Evolutionary conservation across 192 early-diverging fungal genomes (phyloP).

Genomic region (Podila epigama): DNA sequence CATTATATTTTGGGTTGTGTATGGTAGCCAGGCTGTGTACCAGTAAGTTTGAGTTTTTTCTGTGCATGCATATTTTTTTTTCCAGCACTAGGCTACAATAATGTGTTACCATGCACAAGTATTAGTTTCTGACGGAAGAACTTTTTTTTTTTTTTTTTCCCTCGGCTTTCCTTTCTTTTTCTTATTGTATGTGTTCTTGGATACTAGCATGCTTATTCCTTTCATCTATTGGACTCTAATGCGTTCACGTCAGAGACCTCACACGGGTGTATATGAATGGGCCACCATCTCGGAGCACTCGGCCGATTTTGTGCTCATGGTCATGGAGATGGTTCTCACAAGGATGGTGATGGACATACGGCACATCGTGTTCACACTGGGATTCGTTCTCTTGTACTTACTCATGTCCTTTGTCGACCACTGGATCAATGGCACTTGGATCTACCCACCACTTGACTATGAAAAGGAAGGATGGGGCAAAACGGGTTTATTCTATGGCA

Average conservation of each 20-base stretch:
- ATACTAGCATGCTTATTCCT: conserved; percentile 9
- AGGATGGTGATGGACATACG: conserved; percentile 10
- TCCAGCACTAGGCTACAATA: neutral
- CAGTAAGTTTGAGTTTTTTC: too few relatives aligned
- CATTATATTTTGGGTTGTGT: conserved; percentile 18
- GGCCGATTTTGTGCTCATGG: conserved; percentile 5
- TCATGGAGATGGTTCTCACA: conserved; percentile 8
- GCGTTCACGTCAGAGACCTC: neutral
- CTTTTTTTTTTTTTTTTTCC: neutral
- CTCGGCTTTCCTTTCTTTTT: neutral
- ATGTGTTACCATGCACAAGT: neutral
- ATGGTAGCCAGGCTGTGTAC: conserved; percentile 7
- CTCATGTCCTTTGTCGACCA: neutral
- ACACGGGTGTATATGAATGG: conserved; percentile 19
- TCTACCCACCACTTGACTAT: conserved; percentile 15
- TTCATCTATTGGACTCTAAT: conserved; percentile 10
- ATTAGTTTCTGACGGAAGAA: neutral
- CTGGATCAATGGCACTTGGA: conserved; percentile 3
- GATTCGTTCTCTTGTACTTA: conserved; percentile 6
- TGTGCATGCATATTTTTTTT: neutral
- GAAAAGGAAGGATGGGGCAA: conserved; percentile 1
- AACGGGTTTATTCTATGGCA: neutral
- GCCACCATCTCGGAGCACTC: conserved; percentile 14
- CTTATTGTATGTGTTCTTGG: neutral
- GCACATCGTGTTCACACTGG: conserved; percentile 6